Base-by-base conservation (phyloP, 129 eudicot species). In the Centaurea solstitialis region DNA sequence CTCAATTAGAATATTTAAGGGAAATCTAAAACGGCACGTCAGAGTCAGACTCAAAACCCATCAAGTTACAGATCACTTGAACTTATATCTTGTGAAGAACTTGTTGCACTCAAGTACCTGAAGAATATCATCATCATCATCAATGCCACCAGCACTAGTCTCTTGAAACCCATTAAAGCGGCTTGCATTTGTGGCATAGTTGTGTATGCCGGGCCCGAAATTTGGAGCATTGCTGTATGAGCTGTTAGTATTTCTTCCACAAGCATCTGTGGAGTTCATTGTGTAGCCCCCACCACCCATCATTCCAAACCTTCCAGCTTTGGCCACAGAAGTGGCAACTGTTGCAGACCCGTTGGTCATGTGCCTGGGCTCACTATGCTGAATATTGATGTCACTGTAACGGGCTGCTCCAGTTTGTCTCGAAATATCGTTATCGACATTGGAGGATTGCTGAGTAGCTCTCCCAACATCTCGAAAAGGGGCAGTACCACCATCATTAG, bases 91-190 rank as follows among this genome's bases (percentile, higher is more conserved):
- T 45, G 33, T 77, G 69, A 17, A 68, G 11, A 26, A 12, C 15
- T 22, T 79, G 72, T 72, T 73, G 61, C 78, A 73, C 64, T 73
- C 13, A 24, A 41, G 37, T 26, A 96, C 99, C 98, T 76, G 92
- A 76, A 96, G 91, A 75, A 96, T 86, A 87, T 87, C 97, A 88
- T 96, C 99, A 81, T 88, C 92, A 74, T 93, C 98, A 57, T 92
- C 90, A 74, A 88, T 76, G 80, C 37, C 90, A 79, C 82, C 92
- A 70, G 74, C 35, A 68, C n/a, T 17, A 65, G 87, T 77, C 68
- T 72, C 78, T 17, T 71, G 79, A 72, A 45, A 41, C 74, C 78
- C 86, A 62, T 72, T 83, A 5, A 40, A 76, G 65, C 62, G 78
- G 75, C 75, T 66, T 43, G 74, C 61, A 28, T 70, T 62, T 61